Evolutionary conservation across 1,284 basidiomycete species (phyloP).

Genomic region (Heterobasidion parviporum): DNA sequence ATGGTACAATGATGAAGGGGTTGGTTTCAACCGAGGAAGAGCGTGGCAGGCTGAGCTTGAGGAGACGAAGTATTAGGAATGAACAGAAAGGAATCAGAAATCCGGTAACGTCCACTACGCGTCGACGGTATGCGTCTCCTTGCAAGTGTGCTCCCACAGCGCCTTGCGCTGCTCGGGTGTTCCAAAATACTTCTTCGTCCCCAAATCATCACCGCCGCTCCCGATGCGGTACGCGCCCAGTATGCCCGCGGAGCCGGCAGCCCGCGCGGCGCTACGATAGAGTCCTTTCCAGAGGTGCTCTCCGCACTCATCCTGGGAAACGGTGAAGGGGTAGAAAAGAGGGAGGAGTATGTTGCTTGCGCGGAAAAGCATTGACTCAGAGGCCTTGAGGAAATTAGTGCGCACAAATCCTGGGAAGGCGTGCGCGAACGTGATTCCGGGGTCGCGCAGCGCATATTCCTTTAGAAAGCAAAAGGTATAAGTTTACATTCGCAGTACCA

Average conservation of each 20-base stretch:
- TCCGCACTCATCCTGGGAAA: constrained; percentile 26
- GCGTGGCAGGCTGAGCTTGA: no score
- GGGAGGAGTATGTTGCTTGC: constrained; percentile 16
- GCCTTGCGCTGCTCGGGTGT: constrained; percentile 28
- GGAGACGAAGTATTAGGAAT: no score
- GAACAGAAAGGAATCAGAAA: no score
- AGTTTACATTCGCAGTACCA: no score
- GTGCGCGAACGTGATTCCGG: constrained; percentile 25
- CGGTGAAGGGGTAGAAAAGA: constrained; percentile 23
- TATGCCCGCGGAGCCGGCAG: constrained; percentile 12
- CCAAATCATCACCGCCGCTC: constrained; percentile 30
- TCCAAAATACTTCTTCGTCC: constrained; percentile 28
- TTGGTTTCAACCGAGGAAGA: no score
- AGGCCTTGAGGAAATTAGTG: constrained; percentile 16
- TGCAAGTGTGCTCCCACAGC: constrained; percentile 41
- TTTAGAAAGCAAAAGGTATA: neutral
- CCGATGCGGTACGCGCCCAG: constrained; percentile 27
- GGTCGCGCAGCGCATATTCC: constrained; percentile 11
- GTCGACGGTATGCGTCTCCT: constrained; percentile 16
- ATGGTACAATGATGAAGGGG: no score
- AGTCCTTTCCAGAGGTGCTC: constrained; percentile 36
- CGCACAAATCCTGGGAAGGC: constrained; percentile 24
- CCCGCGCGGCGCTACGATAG: constrained; percentile 14
- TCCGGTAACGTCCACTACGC: neutral
- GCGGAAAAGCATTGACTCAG: constrained; percentile 19